phyloP scores from a whole-genome alignment of 441 rosid genomes.

The Pelargonium fulgidum region DNA sequence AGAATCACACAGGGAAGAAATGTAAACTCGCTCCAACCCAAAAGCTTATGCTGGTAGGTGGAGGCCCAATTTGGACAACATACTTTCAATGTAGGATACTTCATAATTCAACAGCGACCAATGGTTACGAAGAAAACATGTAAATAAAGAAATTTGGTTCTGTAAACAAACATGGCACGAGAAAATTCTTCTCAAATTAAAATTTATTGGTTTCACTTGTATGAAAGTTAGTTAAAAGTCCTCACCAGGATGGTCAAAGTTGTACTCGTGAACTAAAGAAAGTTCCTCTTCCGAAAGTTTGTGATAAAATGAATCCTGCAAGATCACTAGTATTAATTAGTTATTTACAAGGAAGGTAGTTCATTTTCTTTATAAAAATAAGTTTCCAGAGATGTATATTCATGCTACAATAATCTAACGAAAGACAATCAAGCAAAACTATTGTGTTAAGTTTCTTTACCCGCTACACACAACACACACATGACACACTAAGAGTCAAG shows the following conservation, averaged over 20 bases:
- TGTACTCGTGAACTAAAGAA: slow-evolving; percentile 79
- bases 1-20: too few species aligned
- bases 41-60: too few species aligned
- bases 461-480: background rate
- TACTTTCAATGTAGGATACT: too few species aligned
- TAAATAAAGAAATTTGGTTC: too few species aligned
- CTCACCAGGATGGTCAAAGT: slow-evolving; percentile 99
- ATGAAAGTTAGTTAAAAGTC: slow-evolving; percentile 24
- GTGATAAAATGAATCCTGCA: slow-evolving; percentile 98
- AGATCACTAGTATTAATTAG: slow-evolving; percentile 24
- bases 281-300: slow-evolving; percentile 84
- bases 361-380: background rate
- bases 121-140: background rate
- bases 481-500: background rate
- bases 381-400: background rate
- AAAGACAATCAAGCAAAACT: too few species aligned
- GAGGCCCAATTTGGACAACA: too few species aligned
- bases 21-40: too few species aligned
- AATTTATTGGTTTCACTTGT: slow-evolving; percentile 1
- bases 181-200: background rate
- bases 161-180: background rate
- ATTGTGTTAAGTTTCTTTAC: too few species aligned
- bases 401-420: too few species aligned
- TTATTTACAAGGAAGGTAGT: slow-evolving; percentile 10
- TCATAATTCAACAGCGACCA: background rate